Conservation (phyloP, 1,284 basidiomycete species). For the Stygiomarasmius scandens region DNA sequence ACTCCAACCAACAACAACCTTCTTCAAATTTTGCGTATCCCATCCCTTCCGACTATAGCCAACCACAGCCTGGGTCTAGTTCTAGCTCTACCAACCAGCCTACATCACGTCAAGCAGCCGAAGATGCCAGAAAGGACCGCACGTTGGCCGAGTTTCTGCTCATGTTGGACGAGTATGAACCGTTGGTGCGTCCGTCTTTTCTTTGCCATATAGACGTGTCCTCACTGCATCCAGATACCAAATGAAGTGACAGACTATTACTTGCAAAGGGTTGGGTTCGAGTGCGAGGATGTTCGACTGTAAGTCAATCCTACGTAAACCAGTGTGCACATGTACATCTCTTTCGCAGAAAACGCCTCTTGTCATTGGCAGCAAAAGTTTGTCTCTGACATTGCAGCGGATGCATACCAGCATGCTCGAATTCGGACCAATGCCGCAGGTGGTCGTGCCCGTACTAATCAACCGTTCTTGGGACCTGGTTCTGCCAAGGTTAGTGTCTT, state of each 20-base stretch:
- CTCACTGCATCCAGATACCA: slow-evolving; percentile 70
- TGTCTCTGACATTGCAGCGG: slow-evolving; percentile 94
- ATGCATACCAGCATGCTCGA: slow-evolving; percentile 97
- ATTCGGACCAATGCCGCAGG: slow-evolving; percentile 83
- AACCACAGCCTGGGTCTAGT: slow-evolving; percentile 4
- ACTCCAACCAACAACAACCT: neutral
- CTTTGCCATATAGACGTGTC: neutral
- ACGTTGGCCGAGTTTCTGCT: slow-evolving; percentile 93
- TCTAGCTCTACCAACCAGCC: slow-evolving; percentile 14
- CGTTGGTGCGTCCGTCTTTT: slow-evolving; percentile 65
- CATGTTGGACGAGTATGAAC: slow-evolving; percentile 96
- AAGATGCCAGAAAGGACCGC: slow-evolving; percentile 85
- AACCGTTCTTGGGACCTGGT: slow-evolving; percentile 55
- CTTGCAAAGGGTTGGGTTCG: slow-evolving; percentile 94
- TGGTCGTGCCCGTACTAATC: slow-evolving; percentile 65
- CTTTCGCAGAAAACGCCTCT: slow-evolving; percentile 78
- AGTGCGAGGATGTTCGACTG: slow-evolving; percentile 92
- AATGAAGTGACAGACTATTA: slow-evolving; percentile 99
- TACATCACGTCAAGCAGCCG: slow-evolving; percentile 70
- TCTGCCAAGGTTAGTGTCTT: slow-evolving; percentile 57
- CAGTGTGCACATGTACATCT: neutral
- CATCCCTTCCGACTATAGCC: slow-evolving; percentile 19
- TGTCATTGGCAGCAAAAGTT: slow-evolving; percentile 99
- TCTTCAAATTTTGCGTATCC: slow-evolving; percentile 27
- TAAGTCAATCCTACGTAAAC: slow-evolving; percentile 48